phyloP scores from a whole-genome alignment of 176 grass and related monocot species.

The Juncus effusus region DNA sequence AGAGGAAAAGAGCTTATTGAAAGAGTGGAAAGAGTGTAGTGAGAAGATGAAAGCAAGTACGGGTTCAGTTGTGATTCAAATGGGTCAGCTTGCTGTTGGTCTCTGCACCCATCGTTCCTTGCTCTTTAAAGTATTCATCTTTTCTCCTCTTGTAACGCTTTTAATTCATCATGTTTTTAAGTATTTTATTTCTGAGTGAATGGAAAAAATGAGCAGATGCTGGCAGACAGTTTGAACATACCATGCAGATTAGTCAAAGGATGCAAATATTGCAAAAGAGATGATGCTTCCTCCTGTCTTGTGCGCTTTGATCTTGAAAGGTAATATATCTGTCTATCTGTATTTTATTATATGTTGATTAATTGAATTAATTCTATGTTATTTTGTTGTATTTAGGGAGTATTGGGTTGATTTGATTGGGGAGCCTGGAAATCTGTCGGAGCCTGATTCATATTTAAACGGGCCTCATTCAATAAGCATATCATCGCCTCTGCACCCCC shows the following conservation, averaged over 20 bases:
- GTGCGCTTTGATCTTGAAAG: conserved; percentile 92
- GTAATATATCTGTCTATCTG: conserved; percentile 23
- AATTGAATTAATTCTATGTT: conserved; percentile 11
- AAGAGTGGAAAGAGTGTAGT: conserved; percentile 64
- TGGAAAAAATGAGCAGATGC: conserved; percentile 44
- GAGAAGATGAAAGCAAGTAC: conserved; percentile 56
- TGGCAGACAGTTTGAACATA: conserved; percentile 79
- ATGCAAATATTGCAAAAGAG: conserved; percentile 83
- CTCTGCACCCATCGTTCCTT: conserved; percentile 91
- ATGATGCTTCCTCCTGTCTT: conserved; percentile 83
- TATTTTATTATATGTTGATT: conserved; percentile 5
- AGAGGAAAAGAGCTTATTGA: conserved; percentile 61
- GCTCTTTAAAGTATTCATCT: conserved; percentile 67
- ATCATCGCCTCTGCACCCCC: conserved; percentile 78
- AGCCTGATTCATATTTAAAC: conserved; percentile 90
- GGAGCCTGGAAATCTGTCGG: conserved; percentile 65
- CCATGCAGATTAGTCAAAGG: conserved; percentile 95
- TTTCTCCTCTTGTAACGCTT: not conserved
- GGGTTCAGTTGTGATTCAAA: conserved; percentile 59
- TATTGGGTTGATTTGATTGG: conserved; percentile 84
- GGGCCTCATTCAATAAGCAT: conserved; percentile 69
- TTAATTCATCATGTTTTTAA: conserved; percentile 12
- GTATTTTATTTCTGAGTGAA: conserved; percentile 8
- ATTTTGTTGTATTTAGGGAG: conserved; percentile 61
- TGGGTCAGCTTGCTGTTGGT: conserved; percentile 74